phyloP scores from a whole-genome alignment of 1,284 basidiomycete species.

The Gymnopus androsaceus region DNA sequence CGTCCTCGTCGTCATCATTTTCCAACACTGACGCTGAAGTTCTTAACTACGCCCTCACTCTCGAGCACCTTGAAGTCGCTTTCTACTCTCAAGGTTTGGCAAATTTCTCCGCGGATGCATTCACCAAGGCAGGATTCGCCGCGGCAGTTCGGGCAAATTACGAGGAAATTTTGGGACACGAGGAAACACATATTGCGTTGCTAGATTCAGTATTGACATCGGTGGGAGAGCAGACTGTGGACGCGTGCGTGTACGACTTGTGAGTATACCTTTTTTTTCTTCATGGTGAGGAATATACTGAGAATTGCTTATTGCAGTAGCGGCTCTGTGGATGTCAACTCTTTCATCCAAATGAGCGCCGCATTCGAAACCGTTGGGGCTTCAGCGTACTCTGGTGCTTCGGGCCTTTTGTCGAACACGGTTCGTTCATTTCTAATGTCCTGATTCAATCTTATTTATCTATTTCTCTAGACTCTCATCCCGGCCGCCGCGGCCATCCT shows the following conservation, averaged over 20 bases:
- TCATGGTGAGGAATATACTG: too few relatives aligned
- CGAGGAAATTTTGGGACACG: constrained; percentile 51
- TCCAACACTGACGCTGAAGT: constrained; percentile 33
- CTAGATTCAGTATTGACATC: constrained; percentile 22
- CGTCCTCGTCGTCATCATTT: not conserved
- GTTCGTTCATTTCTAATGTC: constrained; percentile 19
- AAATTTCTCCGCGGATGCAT: constrained; percentile 42
- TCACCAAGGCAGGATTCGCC: constrained; percentile 44
- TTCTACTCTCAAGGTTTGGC: constrained; percentile 41
- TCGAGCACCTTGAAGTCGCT: constrained; percentile 57
- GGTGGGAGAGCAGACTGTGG: constrained; percentile 17
- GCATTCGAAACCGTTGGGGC: constrained; percentile 61
- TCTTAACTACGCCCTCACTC: constrained; percentile 51
- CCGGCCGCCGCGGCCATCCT: constrained; percentile 44
- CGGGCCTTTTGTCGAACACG: constrained; percentile 43
- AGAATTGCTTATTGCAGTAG: not conserved
- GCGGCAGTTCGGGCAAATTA: constrained; percentile 44
- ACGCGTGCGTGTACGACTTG: constrained; percentile 13
- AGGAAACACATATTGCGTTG: constrained; percentile 41
- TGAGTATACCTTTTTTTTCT: not conserved
- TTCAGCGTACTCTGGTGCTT: constrained; percentile 56
- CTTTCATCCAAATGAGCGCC: constrained; percentile 54
- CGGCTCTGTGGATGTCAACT: constrained; percentile 49
- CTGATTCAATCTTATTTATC: not conserved
- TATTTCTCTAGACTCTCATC: constrained; percentile 28